phyloP scores from a whole-genome alignment of 208 protist species.

The Crithidia thermophila region DNA sequence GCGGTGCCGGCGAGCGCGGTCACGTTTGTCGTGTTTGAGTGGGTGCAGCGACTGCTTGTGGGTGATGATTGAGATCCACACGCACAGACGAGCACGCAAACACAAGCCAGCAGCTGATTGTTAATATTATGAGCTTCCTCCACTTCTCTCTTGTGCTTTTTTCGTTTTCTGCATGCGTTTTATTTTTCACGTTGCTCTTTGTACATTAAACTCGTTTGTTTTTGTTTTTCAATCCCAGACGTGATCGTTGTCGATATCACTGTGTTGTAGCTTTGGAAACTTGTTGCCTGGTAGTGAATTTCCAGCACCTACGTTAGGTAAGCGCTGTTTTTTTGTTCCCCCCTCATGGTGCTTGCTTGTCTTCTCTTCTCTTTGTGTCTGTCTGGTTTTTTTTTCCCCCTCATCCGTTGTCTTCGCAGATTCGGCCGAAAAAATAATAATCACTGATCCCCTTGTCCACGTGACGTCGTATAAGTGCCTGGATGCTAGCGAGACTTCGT shows the following conservation, averaged over 20 bases:
- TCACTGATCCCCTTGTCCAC: no score
- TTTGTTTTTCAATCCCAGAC: conserved; percentile 15
- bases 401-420: not conserved
- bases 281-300: no score
- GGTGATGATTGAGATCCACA: conserved; percentile 82
- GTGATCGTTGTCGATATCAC: no score
- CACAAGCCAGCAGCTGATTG: conserved; percentile 8
- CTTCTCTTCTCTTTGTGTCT: not conserved
- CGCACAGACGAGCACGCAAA: no score
- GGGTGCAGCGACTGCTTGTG: conserved; percentile 61
- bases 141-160: not conserved
- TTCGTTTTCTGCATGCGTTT: not conserved
- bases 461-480: no score
- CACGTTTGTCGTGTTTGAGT: conserved; percentile 92
- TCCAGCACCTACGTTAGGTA: not conserved
- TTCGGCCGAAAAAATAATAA: no score
- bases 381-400: not conserved
- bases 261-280: no score
- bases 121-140: no score
- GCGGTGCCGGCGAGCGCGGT: conserved; percentile 81
- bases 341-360: not conserved
- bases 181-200: not conserved
- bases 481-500: no score
- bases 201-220: conserved; percentile 3
- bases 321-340: conserved; percentile 14